Conservation (phyloP, 805 yeast genomes). For the Yarrowia alimentaria region DNA sequence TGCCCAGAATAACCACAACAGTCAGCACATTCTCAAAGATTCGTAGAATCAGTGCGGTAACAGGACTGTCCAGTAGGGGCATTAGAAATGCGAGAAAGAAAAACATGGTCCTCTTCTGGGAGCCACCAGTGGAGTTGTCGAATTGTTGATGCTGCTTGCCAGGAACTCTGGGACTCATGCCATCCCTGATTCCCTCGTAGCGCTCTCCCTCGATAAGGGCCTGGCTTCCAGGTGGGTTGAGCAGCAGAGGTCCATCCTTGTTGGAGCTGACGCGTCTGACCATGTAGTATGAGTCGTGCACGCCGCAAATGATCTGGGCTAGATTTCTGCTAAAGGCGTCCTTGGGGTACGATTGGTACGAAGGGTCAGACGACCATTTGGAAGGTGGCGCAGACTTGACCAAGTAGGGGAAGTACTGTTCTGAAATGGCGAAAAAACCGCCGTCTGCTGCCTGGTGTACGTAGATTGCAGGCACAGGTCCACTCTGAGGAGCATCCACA, state of each 20-base stretch:
- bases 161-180: slow-evolving; percentile 2
- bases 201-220: slow-evolving; percentile 27
- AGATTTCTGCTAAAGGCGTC: slow-evolving; percentile 25
- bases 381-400: slow-evolving; percentile 79
- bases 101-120: too few relatives aligned
- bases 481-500: slow-evolving; percentile 4
- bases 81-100: background rate
- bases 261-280: slow-evolving; percentile 3
- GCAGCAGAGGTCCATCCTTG: slow-evolving; percentile 2
- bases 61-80: slow-evolving; percentile 5
- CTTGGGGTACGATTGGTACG: slow-evolving; percentile 8
- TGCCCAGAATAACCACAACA: slow-evolving; percentile 38
- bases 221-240: slow-evolving; percentile 16
- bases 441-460: slow-evolving; percentile 62
- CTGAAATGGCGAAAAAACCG: slow-evolving; percentile 83
- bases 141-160: too few relatives aligned
- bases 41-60: slow-evolving; percentile 28
- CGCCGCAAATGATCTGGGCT: slow-evolving; percentile 32
- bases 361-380: slow-evolving; percentile 50
- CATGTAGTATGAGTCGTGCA: slow-evolving; percentile 31
- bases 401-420: slow-evolving; percentile 70
- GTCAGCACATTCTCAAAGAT: slow-evolving; percentile 45
- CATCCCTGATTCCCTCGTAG: background rate
- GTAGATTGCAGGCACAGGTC: slow-evolving; percentile 50
- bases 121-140: too few relatives aligned